Conservation (phyloP, 1,284 basidiomycete species). For the Polyporus tsugae region DNA sequence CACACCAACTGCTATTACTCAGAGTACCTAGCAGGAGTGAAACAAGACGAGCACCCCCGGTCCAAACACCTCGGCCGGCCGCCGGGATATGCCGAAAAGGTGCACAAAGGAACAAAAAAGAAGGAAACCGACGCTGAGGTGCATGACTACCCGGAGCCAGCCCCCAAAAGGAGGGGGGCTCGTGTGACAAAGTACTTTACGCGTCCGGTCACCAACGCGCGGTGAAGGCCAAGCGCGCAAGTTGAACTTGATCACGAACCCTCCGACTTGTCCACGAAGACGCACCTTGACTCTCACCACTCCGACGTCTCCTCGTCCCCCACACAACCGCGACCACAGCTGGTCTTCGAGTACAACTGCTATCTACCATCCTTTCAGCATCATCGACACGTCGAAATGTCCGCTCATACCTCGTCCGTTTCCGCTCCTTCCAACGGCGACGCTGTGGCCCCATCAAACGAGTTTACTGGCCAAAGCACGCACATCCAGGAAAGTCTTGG, state of each 20-base stretch:
- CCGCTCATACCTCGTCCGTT: background rate
- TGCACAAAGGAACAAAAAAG: background rate
- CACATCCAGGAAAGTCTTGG: background rate
- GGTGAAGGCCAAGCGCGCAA: constrained; percentile 2
- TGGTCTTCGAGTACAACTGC: background rate
- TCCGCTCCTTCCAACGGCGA: background rate
- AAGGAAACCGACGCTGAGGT: background rate
- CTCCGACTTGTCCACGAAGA: background rate
- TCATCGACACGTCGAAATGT: background rate
- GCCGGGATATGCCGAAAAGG: background rate
- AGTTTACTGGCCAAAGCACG: background rate
- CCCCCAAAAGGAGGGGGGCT: background rate
- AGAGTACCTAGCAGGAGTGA: background rate
- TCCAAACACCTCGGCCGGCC: background rate
- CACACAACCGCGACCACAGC: background rate
- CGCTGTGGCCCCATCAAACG: background rate
- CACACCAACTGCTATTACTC: background rate
- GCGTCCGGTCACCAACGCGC: background rate
- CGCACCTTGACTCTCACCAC: background rate
- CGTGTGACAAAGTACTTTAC: constrained; percentile 9
- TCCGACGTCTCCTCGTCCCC: no score
- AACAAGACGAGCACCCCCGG: background rate
- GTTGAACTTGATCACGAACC: constrained; percentile 2
- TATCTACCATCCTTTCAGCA: background rate
- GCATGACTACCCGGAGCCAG: background rate